Evolutionary conservation across 2,329 filamentous ascomycete species (phyloP), one percentile per base, ranked within the genome.

Genomic region (Remersonia thermophila): DNA sequence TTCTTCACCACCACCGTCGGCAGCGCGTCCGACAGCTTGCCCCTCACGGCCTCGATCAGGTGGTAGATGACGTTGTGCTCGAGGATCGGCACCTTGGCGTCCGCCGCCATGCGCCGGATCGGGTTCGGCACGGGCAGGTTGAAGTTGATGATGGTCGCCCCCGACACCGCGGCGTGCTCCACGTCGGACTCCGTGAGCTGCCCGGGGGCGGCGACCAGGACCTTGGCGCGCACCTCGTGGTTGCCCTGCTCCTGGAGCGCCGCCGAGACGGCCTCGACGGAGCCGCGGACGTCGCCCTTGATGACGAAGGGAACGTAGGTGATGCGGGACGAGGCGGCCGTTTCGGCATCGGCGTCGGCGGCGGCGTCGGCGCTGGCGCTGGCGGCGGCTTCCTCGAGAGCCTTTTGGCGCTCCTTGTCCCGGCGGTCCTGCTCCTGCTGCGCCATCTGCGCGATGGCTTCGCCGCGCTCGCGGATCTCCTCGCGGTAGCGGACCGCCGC

Each of bases 271-370:
- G 91, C 91, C 62, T 98, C 91, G 0, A 87, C 86, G 0, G 89
- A 96, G 27, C 91, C 91, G 42, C 81, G 83, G 13, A 96, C 91
- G 51, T 98, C 91, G 36, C 80, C 87, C 59, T 93, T 94, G 61
- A 98, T 68, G 40, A 91, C 75, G 58, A 96, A 91, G 49, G 81
- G 81, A 32, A 94, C 69, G 12, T 70, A 61, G 34, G 66, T 65
- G 7, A 69, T n/a, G n/a, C n/a, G n/a, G n/a, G n/a, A n/a, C n/a
- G n/a, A n/a, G n/a, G n/a, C n/a, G n/a, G n/a, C n/a, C n/a, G n/a
- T n/a, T n/a, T 56, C 60, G 2, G 49, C 49, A 1, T 56, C 51
- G 2, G 55, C 50, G 32, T 57, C 63, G 31, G 59, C 62, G 7
- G 3, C 2, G 11, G 33, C 30, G 3, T 15, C 15, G 14, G 28